A percentile compares a stretch with the other conserved stretches of the same genome.
Evolutionary conservation across 176 grass and related monocot species (phyloP).

Genomic region (Calamus simplicifolius): DNA sequence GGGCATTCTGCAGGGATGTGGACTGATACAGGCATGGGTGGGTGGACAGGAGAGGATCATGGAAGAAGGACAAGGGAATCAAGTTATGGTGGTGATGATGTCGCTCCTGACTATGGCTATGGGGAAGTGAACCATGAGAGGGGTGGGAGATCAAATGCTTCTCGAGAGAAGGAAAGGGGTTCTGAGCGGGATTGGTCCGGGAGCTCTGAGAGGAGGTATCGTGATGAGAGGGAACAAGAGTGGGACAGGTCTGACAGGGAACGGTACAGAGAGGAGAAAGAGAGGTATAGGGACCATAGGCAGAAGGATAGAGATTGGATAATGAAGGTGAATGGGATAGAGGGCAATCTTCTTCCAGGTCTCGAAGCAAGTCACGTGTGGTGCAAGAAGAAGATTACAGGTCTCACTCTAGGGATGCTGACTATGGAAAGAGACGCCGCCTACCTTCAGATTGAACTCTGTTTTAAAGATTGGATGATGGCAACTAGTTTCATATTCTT

Average conservation of each 20-base stretch:
- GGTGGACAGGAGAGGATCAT: conserved; percentile 17
- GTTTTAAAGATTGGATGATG: too few relatives aligned
- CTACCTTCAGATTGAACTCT: not conserved
- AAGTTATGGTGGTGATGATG: conserved; percentile 16
- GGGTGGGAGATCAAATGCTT: conserved; percentile 28
- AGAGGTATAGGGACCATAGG: conserved; percentile 41
- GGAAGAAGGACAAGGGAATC: not conserved
- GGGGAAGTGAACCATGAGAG: conserved; percentile 14
- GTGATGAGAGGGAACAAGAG: conserved; percentile 57
- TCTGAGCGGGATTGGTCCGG: conserved; percentile 49
- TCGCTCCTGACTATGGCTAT: conserved; percentile 4
- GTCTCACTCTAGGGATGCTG: not conserved
- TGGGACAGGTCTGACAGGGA: not conserved
- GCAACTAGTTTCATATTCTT: conserved; percentile 1
- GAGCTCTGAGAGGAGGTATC: conserved; percentile 23
- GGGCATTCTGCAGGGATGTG: conserved; percentile 9
- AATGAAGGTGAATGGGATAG: not conserved
- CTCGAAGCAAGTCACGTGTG: conserved; percentile 2
- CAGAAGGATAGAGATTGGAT: conserved; percentile 21
- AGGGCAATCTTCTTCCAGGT: conserved; percentile 13
- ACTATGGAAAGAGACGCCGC: conserved; percentile 15
- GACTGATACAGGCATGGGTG: conserved; percentile 16
- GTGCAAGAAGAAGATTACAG: too few relatives aligned
- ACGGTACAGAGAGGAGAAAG: conserved; percentile 8
- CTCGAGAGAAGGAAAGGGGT: conserved; percentile 64